These are phyloP conservation scores for Tuber aestivum DNA, from an alignment of 495 filamentous ascomycete species.

Conservation along the genomic window DNA sequence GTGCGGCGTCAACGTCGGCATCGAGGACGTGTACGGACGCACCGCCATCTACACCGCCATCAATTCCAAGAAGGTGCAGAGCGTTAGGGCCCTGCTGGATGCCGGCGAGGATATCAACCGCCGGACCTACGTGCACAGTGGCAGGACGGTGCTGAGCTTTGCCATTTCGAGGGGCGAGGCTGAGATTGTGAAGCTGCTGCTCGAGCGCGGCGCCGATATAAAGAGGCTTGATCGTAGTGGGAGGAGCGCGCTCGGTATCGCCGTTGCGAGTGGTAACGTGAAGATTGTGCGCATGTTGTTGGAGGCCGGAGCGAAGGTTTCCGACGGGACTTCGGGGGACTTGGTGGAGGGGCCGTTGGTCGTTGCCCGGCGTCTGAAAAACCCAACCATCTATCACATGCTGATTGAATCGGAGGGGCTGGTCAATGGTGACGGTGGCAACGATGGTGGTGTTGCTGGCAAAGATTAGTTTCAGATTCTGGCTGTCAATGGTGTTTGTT, in stretches of 20 bases:
- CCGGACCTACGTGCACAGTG: background rate
- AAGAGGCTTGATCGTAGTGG: background rate
- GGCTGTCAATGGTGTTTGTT: background rate
- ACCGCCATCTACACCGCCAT: background rate
- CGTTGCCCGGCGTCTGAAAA: background rate
- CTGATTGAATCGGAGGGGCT: background rate
- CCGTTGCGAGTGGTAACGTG: background rate
- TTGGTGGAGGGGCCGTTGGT: conserved; percentile 1
- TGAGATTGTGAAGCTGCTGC: background rate
- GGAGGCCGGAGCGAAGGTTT: background rate
- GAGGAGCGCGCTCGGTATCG: conserved; percentile 1
- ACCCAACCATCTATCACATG: background rate
- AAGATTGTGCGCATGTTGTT: background rate
- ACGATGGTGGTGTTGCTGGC: background rate
- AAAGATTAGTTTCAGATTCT: background rate
- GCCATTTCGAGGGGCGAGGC: background rate
- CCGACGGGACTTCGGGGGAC: background rate
- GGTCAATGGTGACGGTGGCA: background rate
- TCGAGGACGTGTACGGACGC: background rate
- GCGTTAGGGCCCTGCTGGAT: background rate
- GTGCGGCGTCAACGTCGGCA: background rate
- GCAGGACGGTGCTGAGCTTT: background rate
- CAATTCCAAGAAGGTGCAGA: background rate
- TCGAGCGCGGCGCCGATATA: background rate
- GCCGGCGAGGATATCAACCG: background rate